Conservation (phyloP, 805 yeast species). For the Metschnikowia anglica region DNA sequence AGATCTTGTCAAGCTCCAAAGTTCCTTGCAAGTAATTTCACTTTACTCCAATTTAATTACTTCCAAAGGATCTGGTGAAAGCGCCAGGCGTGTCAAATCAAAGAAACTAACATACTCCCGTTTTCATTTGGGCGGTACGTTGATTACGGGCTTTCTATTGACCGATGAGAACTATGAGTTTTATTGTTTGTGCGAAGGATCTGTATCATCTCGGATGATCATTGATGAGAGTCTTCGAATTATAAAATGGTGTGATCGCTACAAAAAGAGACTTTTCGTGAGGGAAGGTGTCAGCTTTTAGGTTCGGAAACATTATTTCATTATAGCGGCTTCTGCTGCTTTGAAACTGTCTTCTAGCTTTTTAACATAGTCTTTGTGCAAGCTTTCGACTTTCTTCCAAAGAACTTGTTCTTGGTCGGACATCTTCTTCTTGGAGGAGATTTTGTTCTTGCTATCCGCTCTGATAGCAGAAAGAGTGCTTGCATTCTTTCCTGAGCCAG, state of each 20-base stretch:
- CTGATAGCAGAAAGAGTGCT: constrained; percentile 41
- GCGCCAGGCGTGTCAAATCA: constrained; percentile 18
- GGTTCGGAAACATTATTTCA: constrained; percentile 25
- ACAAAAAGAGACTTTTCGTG: constrained; percentile 69
- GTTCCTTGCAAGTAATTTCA: constrained; percentile 39
- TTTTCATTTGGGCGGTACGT: constrained; percentile 31
- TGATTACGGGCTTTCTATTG: constrained; percentile 39
- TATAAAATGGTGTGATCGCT: constrained; percentile 72
- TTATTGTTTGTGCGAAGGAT: constrained; percentile 42
- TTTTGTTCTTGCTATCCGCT: constrained; percentile 56
- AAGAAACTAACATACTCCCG: constrained; percentile 48
- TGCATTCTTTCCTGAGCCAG: constrained; percentile 39
- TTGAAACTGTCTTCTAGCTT: constrained; percentile 47
- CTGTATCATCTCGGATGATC: constrained; percentile 54
- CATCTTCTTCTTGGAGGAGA: constrained; percentile 47
- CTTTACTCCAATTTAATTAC: constrained; percentile 31
- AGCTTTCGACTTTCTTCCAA: constrained; percentile 61
- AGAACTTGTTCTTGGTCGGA: constrained; percentile 55
- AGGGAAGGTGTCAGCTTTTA: constrained; percentile 50
- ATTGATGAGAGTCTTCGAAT: constrained; percentile 62
- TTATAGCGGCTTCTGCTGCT: constrained; percentile 46
- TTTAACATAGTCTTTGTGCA: constrained; percentile 63
- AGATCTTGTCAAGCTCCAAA: constrained; percentile 24
- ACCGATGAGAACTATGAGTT: constrained; percentile 35
- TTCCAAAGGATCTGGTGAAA: constrained; percentile 21